Base-by-base conservation (phyloP, 2,329 filamentous ascomycete genomes). In the Botrytis hyacinthi region DNA sequence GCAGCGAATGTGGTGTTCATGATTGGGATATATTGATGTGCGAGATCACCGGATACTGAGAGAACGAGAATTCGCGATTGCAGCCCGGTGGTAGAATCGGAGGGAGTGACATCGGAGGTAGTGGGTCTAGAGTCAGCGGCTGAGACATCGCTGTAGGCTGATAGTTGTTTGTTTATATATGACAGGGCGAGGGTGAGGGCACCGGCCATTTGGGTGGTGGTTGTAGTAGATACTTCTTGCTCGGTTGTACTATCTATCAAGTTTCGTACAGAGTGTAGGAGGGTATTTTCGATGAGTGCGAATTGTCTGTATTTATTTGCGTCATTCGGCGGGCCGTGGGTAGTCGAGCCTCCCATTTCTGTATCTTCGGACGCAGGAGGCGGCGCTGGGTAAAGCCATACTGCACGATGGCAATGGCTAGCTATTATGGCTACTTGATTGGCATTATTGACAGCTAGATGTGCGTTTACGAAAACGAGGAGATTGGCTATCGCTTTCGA, bases 1-100 rank as follows among this genome's bases (percentile, higher is more conserved):
- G 95, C 96, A 3, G 96, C 96, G 83, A 99, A 99, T 75, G 98
- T 97, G 79, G 92, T 90, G 84, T 99, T 99, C 96, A 99, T 99
- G 78, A 97, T 96, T 0, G 95, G 92, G 73, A 99, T 99, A 84
- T 99, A 99, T 82, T 98, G 91, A 75, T 89, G 92, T 8, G 94
- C 90, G 0, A 97, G 89, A 79, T 95, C 93, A 60, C 88, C 94
- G 65, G 93, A 97, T 7, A 98, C 94, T 66, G 93, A 97, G 71
- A 99, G 82, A 76, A 98, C 91, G 72, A 99, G 87, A 79, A 99
- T 97, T 74, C 96, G 92, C 22, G 91, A 92, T 77, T 93, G 91
- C 32, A 96, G 85, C 29, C 88, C 85, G 3, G 84, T 79, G 75
- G 84, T 77, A 77, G 82, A 77, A 42, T 79, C 78, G 22, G 75